Evolutionary conservation across 1,284 basidiomycete genomes (phyloP), one percentile per base, ranked within the genome.

Genomic region (Macrocybe sp.): DNA sequence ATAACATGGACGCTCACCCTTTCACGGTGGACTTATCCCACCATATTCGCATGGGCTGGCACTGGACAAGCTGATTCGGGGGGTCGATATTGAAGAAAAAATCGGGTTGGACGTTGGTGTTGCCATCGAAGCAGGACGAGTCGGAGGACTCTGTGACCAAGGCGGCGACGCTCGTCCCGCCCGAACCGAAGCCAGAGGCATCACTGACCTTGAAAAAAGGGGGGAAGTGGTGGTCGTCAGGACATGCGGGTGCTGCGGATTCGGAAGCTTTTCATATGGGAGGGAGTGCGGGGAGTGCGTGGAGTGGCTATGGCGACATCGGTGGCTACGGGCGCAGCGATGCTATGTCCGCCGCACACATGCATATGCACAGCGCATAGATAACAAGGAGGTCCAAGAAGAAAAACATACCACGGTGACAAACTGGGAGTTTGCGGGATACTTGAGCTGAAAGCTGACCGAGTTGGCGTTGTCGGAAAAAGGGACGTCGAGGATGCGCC

Each of bases 121-220:
- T 69, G 6, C 78, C 38, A 52, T 84, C 68, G 56, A 79, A 85
- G 62, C 88, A 91, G 46, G 72, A 75, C n/a, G 70, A 54, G 57
- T 83, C 77, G 38, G 64, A 64, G 2, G 78, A 82, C n/a, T 55
- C 44, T 10, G 60, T 57, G 31, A 89, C 84, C 48, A 68, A 73
- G 2, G 77, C 79, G 1, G 79, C 75, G 2, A 76, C 76, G 49
- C 81, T 87, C 1, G 87, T 88, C 4, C 89, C 88, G 6, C 89
- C 88, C 0, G 79, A 72, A 7, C 82, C 88, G 57, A 89, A 88
- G 1, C 78, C 81, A 2, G 70, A 71, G 39, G 68, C 67, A 57
- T 91, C 88, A 61, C 83, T 86, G 53, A 89, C 76, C 86, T 89
- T 54, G 9, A 50, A 12, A 37, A 47, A 51, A 32, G 46, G 44